Percentiles rank a stretch among this genome's conserved stretches.
phyloP scores from a whole-genome alignment of 495 filamentous ascomycete species.

The Talaromyces thailandensis region DNA sequence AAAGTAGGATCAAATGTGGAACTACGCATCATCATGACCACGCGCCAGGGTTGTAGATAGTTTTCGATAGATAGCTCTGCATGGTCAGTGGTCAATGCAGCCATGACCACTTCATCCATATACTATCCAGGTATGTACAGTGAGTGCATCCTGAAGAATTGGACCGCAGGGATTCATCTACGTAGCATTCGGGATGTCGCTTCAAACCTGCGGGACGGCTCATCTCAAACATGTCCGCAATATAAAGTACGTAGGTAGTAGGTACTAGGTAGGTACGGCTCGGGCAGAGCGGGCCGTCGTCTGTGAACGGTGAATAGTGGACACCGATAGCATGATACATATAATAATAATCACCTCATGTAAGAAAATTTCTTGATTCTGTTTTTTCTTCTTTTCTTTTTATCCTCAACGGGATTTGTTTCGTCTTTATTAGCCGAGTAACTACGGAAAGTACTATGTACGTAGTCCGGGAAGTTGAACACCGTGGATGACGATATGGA shows the following conservation, averaged over 20 bases:
- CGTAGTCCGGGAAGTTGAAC: neutral
- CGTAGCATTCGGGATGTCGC: too few species aligned
- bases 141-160: neutral
- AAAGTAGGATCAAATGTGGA: too few species aligned
- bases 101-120: neutral
- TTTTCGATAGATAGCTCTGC: neutral
- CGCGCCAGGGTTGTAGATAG: too few species aligned
- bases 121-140: neutral
- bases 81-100: neutral
- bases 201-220: neutral
- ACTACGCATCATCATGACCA: too few species aligned
- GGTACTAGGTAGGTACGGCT: neutral
- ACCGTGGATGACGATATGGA: too few species aligned
- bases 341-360: neutral
- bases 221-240: too few species aligned
- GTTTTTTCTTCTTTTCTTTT: neutral
- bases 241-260: too few species aligned
- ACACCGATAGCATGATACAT: neutral
- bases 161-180: neutral
- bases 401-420: neutral
- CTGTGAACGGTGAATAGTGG: neutral
- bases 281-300: neutral
- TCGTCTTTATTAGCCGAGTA: neutral
- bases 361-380: neutral
- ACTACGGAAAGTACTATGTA: too few species aligned